Conservation (phyloP, 331 rosid species). For the Pyracantha coccinea region DNA sequence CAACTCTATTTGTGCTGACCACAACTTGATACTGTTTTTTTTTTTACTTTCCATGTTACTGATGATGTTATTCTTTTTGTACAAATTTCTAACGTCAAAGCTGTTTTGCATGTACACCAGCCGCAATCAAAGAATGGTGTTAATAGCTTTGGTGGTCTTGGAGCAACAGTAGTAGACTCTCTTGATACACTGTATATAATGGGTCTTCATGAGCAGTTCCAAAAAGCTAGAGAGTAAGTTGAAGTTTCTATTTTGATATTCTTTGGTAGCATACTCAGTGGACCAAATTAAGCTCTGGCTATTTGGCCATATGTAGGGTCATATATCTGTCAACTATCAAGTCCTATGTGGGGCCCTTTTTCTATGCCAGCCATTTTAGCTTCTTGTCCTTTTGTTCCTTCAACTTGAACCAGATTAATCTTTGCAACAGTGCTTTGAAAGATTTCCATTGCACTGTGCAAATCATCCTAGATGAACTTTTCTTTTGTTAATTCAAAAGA, state of each 20-base stretch:
- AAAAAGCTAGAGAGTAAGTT: conserved; percentile 81
- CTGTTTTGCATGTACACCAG: conserved; percentile 28
- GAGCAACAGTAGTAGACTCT: conserved; percentile 93
- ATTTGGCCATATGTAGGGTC: neutral
- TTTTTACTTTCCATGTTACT: neutral
- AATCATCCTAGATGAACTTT: neutral
- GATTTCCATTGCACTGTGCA: neutral
- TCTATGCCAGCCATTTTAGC: neutral
- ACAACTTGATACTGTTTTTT: neutral
- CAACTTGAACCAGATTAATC: neutral
- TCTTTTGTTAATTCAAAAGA: neutral
- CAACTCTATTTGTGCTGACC: neutral
- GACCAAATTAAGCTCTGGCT: no score
- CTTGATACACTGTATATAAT: conserved; percentile 90
- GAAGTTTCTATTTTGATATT: conserved; percentile 8
- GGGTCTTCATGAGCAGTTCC: conserved; percentile 91
- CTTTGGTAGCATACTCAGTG: neutral
- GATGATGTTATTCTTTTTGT: neutral
- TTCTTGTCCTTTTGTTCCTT: neutral
- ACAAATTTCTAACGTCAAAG: neutral
- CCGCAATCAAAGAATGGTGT: conserved; percentile 89
- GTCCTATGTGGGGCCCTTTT: neutral
- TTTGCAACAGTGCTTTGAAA: neutral
- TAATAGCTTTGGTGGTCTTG: conserved; percentile 98
- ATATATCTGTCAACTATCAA: neutral